Conservation (phyloP, 495 filamentous ascomycete species). For the Ascodesmis nigricans region DNA sequence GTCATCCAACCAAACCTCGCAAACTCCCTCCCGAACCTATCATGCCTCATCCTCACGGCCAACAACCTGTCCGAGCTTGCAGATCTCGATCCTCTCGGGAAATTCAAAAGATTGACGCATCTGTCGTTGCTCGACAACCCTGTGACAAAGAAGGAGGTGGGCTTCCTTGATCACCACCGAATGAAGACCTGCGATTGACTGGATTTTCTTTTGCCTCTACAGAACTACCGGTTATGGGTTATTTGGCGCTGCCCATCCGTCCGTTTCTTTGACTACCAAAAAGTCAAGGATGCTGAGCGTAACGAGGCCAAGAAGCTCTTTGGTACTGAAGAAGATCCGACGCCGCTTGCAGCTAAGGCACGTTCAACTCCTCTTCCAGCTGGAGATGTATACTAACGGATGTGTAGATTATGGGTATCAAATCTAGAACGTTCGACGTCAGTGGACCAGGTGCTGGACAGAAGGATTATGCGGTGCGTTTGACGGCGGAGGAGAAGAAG, state of each 20-base stretch:
- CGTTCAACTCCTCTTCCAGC: not conserved
- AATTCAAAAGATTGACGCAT: slow-evolving; percentile 49
- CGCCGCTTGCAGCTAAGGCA: slow-evolving; percentile 55
- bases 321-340: slow-evolving; percentile 51
- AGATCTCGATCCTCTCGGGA: slow-evolving; percentile 66
- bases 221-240: slow-evolving; percentile 86
- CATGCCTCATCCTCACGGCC: slow-evolving; percentile 51
- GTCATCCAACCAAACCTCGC: slow-evolving; percentile 55
- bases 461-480: slow-evolving; percentile 44
- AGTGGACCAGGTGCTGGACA: slow-evolving; percentile 30
- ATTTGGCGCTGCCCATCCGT: slow-evolving; percentile 68
- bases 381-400: not conserved
- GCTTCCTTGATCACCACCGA: slow-evolving; percentile 19
- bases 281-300: slow-evolving; percentile 73
- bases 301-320: slow-evolving; percentile 55
- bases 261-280: slow-evolving; percentile 80
- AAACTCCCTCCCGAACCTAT: slow-evolving; percentile 52
- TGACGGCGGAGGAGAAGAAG: slow-evolving; percentile 50
- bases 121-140: slow-evolving; percentile 70
- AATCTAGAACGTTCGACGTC: slow-evolving; percentile 61
- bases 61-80: slow-evolving; percentile 61
- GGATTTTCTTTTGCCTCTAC: too few relatives aligned
- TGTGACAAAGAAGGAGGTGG: slow-evolving; percentile 74
- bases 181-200: not conserved
- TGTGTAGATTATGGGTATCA: slow-evolving; percentile 55